Base-by-base conservation (phyloP, 2,329 filamentous ascomycete genomes). In the Thelonectria olida region DNA sequence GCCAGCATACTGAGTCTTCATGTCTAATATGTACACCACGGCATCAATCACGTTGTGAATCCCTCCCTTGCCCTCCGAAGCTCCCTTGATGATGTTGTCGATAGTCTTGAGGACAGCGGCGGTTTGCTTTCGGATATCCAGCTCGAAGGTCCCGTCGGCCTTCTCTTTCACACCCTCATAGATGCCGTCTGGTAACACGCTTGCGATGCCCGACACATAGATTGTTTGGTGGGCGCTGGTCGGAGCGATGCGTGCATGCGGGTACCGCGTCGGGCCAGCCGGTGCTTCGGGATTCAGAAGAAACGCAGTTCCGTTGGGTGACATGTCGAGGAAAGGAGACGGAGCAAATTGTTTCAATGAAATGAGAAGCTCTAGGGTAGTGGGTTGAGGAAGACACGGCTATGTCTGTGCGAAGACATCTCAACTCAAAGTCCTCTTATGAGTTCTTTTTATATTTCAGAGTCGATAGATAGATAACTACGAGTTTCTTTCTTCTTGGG, bases 11-110 rank as follows among this genome's bases (percentile, higher is more conserved):
- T 82, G 70, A 1, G 64, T 69, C 61, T 79, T 73, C 76, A 80
- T 80, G 59, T 81, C 76, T 9, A 77, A 42, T 5, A 81, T 66
- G 53, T 79, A 81, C 10, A 81, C 77, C 10, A 76, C 75, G 3
- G 78, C 69, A 44, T 80, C 77, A 19, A 80, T 75, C 5, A 80
- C 63, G 62, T 80, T 79, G 15, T 73, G 63, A 15, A 80, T 66
- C 49, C 72, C 71, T 0, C 73, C 78, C 58, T 75, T 75, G 20
- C 76, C 76, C 17, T 68, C 67, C 1, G 76, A 75, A 0, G 77
- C 76, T 1, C 74, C 74, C 57, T 75, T 72, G 64, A 80, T 75
- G 58, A 80, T 76, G 50, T 61, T 65, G 55, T 79, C 76, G 47
- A 80, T 76, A 56, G 75, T 76, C 28, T 67, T 56, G 4, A 80